phyloP scores from a whole-genome alignment of 2,329 filamentous ascomycete genomes.

The Macrophomina tecta region DNA sequence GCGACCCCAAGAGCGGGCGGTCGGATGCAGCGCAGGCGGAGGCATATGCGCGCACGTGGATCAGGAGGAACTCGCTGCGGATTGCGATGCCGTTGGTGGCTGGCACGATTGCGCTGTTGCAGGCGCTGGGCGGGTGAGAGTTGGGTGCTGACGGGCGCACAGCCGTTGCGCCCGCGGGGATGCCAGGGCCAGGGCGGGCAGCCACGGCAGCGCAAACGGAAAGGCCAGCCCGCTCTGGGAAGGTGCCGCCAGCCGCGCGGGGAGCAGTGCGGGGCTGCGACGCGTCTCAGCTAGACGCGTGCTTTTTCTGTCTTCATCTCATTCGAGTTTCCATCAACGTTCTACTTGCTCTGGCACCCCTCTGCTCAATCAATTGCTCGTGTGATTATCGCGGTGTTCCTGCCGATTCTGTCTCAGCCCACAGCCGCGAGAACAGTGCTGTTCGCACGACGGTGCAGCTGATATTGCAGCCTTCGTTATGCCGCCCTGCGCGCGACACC shows the following conservation, averaged over 20 bases:
- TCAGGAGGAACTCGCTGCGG: conserved; percentile 43
- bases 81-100: conserved; percentile 44
- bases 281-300: background rate
- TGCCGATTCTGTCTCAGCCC: background rate
- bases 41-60: conserved; percentile 44
- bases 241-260: too few relatives aligned
- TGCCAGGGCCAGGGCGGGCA: too few relatives aligned
- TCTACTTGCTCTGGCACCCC: too few relatives aligned
- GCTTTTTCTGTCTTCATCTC: too few relatives aligned
- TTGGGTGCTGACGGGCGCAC: conserved; percentile 14
- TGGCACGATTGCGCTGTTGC: conserved; percentile 42
- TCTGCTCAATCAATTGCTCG: too few relatives aligned
- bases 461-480: background rate
- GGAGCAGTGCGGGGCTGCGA: too few relatives aligned
- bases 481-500: background rate
- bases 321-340: too few relatives aligned
- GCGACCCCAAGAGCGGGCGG: conserved; percentile 38
- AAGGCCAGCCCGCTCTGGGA: too few relatives aligned
- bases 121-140: conserved; percentile 28
- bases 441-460: background rate
- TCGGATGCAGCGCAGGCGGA: conserved; percentile 43
- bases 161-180: background rate
- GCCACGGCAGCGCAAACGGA: too few relatives aligned
- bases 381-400: background rate
- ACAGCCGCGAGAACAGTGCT: background rate